Base-by-base conservation (phyloP, 2,329 filamentous ascomycete species). In the Neonectria ditissima region DNA sequence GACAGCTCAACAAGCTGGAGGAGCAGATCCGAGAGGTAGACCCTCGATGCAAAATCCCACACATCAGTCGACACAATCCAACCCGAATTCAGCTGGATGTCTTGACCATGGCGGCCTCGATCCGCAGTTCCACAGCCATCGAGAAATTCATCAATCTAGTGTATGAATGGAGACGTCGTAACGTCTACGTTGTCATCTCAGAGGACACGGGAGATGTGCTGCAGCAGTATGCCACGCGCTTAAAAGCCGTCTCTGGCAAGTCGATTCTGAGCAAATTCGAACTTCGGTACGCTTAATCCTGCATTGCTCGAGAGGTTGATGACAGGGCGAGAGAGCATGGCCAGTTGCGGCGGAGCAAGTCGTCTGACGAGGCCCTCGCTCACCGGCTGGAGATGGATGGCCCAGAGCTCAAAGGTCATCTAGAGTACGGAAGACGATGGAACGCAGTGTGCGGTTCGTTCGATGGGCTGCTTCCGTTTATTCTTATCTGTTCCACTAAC, bases 71-170 rank as follows among this genome's bases (percentile, higher is more conserved):
- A n/a, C 14, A 16, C n/a, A 30, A 56, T 28, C 52, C 20, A 22
- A 5, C 8, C 18, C 8, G 16, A 14, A 16, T 3, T 3, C 54
- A 56, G 20, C 11, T 56, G 20, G 54, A n/a, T 16, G 28, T 56
- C 10, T 37, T 56, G 16, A 47, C 9, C 7, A 45, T 18, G 14
- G 53, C 20, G 13, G 39, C 53, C 11, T 56, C 28, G 28, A 37
- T 56, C 18, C 41, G 18, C 16, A 56, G 41, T 13, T 45, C 26
- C 11, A 4, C 30, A 9, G 41, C 41, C 11, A 11, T 48, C 24
- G 4, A n/a, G 28, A 43, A 56, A 37, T 56, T 56, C 14, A 39
- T 14, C 6, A 24, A 47, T 20, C 43, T 56, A 14, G 54, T 56
- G 7, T 8, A 10, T 26, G 41, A 24, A 18, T 56, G 41, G 41